Conservation (phyloP, 116 monocot genomes). For the Zostera marina region DNA sequence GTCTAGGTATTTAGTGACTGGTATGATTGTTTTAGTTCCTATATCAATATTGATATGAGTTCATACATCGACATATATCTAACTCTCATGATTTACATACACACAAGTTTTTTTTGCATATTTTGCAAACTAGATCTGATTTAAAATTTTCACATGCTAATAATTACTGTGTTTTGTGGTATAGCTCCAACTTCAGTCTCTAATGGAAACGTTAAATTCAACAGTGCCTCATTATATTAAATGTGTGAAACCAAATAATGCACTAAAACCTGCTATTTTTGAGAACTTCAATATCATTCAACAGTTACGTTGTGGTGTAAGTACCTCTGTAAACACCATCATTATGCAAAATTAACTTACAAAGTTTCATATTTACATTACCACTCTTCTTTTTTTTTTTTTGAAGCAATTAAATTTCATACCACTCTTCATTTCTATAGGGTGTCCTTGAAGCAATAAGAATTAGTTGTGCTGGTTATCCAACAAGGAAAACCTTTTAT, state of each 20-base stretch:
- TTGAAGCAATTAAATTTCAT: too few species aligned
- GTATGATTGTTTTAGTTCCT: too few species aligned
- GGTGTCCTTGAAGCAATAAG: constrained; percentile 70
- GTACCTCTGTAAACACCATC: constrained; percentile 2
- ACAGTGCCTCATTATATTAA: constrained; percentile 57
- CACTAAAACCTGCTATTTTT: constrained; percentile 56
- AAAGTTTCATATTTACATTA: neutral
- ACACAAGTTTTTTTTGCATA: too few species aligned
- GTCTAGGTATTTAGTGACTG: too few species aligned
- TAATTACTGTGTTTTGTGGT: neutral
- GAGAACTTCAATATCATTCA: constrained; percentile 44
- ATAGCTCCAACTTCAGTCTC: constrained; percentile 59
- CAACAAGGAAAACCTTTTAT: constrained; percentile 48
- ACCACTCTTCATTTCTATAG: constrained; percentile 9
- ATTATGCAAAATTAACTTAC: neutral
- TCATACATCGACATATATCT: too few species aligned
- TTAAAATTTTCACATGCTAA: neutral
- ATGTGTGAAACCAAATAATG: constrained; percentile 72
- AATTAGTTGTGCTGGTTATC: constrained; percentile 70
- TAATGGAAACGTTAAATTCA: constrained; percentile 50
- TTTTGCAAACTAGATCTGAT: too few species aligned
- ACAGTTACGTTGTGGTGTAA: constrained; percentile 65
- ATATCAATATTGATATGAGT: too few species aligned
- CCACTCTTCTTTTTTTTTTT: too few species aligned
- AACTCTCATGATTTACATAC: too few species aligned